Percentiles rank a stretch among this genome's conserved stretches.
phyloP scores from a whole-genome alignment of 2,329 filamentous ascomycete species.

The Fusarium continuum region DNA sequence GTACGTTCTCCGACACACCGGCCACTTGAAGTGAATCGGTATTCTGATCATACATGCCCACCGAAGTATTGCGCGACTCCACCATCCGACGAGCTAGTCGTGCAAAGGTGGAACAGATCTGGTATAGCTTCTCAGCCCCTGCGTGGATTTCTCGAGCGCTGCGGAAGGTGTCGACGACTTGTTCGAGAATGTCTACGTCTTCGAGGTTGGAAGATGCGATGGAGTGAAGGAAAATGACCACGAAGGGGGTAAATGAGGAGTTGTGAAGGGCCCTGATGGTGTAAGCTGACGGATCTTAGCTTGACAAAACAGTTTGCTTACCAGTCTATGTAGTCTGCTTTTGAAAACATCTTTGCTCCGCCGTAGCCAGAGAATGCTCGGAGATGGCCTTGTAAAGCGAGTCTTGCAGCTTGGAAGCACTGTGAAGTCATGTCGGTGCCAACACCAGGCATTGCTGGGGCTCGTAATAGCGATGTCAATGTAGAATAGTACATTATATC shows the following conservation, averaged over 20 bases:
- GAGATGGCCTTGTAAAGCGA: conserved; percentile 22
- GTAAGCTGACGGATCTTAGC: not conserved
- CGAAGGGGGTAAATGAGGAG: conserved; percentile 31
- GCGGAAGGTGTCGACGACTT: conserved; percentile 27
- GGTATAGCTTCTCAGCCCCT: conserved; percentile 27
- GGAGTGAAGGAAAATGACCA: conserved; percentile 33
- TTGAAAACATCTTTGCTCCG: conserved; percentile 10
- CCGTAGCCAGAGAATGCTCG: conserved; percentile 27
- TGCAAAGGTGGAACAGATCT: conserved; percentile 28
- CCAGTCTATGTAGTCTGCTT: conserved; percentile 35
- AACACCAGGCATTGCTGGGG: conserved; percentile 10
- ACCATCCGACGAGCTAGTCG: conserved; percentile 27
- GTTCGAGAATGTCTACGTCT: conserved; percentile 13
- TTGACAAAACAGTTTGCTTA: not conserved
- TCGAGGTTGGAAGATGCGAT: conserved; percentile 18
- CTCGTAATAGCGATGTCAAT: conserved; percentile 23
- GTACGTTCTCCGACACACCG: conserved; percentile 15
- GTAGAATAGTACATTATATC: conserved; percentile 38
- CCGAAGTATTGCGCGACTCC: conserved; percentile 26
- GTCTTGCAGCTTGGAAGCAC: conserved; percentile 31
- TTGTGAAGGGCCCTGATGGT: conserved; percentile 31
- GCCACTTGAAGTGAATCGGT: conserved; percentile 26
- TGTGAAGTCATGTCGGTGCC: conserved; percentile 20
- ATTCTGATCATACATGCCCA: conserved; percentile 29
- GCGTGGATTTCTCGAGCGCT: conserved; percentile 14